Evolutionary conservation across 257 asterid genomes (phyloP).

Genomic region (Scutellaria baicalensis): DNA sequence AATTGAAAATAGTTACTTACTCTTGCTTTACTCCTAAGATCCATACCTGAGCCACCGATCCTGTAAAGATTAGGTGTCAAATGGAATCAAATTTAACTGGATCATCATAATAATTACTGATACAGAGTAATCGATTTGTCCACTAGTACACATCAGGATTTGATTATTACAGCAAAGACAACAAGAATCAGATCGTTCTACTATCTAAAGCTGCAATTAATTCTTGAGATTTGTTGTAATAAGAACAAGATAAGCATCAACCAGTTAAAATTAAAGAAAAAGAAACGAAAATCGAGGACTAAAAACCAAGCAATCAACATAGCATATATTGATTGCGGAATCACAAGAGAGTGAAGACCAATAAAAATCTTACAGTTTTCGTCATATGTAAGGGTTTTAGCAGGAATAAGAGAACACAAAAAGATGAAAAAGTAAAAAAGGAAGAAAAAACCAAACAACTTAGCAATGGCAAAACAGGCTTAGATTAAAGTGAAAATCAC

Average conservation of each 20-base stretch:
- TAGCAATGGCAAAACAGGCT: neutral
- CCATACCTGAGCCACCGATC: conserved; percentile 96
- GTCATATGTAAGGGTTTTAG: neutral
- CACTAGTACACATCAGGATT: too few species aligned
- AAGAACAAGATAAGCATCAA: neutral
- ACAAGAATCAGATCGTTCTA: too few species aligned
- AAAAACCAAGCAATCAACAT: neutral
- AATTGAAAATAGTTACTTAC: conserved; percentile 25
- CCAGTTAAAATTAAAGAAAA: neutral
- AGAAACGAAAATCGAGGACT: neutral
- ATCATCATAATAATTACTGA: too few species aligned
- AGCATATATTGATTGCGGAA: neutral
- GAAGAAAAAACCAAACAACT: neutral
- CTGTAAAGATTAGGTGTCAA: conserved; percentile 22
- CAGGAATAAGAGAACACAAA: neutral
- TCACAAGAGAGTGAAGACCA: neutral
- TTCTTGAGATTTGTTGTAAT: neutral
- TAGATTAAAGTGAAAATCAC: conserved; percentile 11
- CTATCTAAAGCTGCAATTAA: neutral
- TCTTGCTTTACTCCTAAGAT: conserved; percentile 89
- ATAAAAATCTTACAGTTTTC: neutral
- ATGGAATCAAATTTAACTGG: too few species aligned
- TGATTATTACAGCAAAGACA: neutral
- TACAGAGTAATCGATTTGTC: too few species aligned
- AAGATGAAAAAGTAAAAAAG: neutral